Evolutionary conservation across 2,329 filamentous ascomycete species (phyloP), one percentile per base, ranked within the genome.

Genomic region (Alternaria sp.): DNA sequence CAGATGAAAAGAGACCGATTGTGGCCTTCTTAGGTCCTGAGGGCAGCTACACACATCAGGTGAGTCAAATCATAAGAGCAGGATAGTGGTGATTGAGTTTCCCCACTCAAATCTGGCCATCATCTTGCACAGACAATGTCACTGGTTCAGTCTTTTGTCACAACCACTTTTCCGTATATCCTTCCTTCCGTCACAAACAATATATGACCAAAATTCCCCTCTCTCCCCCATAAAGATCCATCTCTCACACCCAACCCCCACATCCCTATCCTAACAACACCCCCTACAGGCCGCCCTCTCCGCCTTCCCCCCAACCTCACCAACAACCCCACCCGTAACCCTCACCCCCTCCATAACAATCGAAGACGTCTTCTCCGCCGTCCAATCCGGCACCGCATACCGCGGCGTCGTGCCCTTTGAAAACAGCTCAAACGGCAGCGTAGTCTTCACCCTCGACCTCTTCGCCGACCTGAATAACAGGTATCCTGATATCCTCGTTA

Each of bases 401-500:
- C 90, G 90, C 60, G 96, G 94, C 69, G 91, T 98, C 30, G 91
- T 97, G 2, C 96, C 96, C 7, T 94, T 97, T 80, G 95, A 98
- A 78, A 99, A 99, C 83, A 96, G 92, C 44, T 95, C 93, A 77
- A 97, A 98, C 80, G 96, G 96, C 74, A 90, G 91, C 58, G 96
- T 99, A 54, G 89, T 96, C 59, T 92, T 93, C 79, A 97, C 94
- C 0, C 87, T 98, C 23, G 94, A 97, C 80, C 88, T 95, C 68
- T 88, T 99, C 64, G 93, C 93, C 69, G 93, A 97, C 81, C 85
- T 91, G 25, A 82, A 88, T 43, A 81, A 80, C 45, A 80, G 81
- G 46, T 93, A 91, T 76, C 84, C 85, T 11, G 88, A 92, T 75
- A 86, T 97, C 49, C 85, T 86, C 51, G 91, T 98, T 44, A 92